phyloP scores from a whole-genome alignment of 139 green algal genomes.

The Marvania coccoides region DNA sequence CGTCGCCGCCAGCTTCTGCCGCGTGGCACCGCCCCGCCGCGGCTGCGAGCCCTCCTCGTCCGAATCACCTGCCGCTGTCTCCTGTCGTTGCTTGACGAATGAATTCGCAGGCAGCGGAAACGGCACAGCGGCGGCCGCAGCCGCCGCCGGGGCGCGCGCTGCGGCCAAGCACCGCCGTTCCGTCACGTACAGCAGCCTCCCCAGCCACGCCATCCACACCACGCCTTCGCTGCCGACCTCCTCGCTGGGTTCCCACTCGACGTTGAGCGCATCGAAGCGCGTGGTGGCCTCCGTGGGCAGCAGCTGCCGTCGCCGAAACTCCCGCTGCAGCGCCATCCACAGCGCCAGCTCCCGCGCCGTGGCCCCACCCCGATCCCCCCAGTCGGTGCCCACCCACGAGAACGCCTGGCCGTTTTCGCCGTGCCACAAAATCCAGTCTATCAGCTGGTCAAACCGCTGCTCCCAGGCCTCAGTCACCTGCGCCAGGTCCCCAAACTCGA shows the following conservation, averaged over 20 bases:
- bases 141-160: not conserved
- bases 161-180: slow-evolving; percentile 13
- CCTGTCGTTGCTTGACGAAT: not conserved
- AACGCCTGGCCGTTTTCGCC: slow-evolving; percentile 20
- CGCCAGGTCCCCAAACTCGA: slow-evolving; percentile 54
- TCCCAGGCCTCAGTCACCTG: slow-evolving; percentile 57
- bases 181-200: slow-evolving; percentile 37
- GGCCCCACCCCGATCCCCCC: slow-evolving; percentile 32
- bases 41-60: not conserved
- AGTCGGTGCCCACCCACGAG: slow-evolving; percentile 38
- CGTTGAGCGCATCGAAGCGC: slow-evolving; percentile 36
- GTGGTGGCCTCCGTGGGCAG: slow-evolving; percentile 26
- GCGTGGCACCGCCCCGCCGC: not conserved
- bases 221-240: not conserved
- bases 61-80: not conserved
- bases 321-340: slow-evolving; percentile 49
- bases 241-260: slow-evolving; percentile 35
- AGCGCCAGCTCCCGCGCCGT: slow-evolving; percentile 35
- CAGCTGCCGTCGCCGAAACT: slow-evolving; percentile 30
- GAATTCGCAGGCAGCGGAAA: not conserved
- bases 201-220: slow-evolving; percentile 32
- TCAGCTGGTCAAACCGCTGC: slow-evolving; percentile 44
- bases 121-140: not conserved
- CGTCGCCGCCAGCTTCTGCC: slow-evolving; percentile 12
- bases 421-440: slow-evolving; percentile 49